These are phyloP conservation scores for Prinsepia uniflora DNA, from an alignment of 306 rosid species.

Conservation along the genomic window DNA sequence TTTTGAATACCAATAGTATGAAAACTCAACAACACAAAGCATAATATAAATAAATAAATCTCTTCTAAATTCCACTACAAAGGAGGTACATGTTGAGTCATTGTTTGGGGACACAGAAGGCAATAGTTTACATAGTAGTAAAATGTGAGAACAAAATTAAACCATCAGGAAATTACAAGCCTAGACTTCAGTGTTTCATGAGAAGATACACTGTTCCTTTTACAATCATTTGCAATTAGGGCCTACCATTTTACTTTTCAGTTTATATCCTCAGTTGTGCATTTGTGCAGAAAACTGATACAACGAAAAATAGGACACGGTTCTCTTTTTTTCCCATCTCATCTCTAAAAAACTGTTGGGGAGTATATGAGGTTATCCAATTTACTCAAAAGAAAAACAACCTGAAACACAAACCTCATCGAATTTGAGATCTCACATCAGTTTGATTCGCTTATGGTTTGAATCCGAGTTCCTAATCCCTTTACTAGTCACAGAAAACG, in stretches of 20 bases:
- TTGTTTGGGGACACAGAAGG: too few relatives aligned
- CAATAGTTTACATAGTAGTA: too few relatives aligned
- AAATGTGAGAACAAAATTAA: too few relatives aligned
- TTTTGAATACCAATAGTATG: too few relatives aligned
- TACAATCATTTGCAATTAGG: constrained; percentile 7
- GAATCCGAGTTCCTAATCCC: constrained; percentile 66
- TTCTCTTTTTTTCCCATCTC: background rate
- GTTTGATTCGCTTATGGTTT: constrained; percentile 44
- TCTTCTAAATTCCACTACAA: background rate
- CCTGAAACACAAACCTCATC: background rate
- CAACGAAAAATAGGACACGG: background rate
- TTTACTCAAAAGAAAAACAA: background rate
- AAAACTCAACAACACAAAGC: background rate
- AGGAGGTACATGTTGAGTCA: background rate
- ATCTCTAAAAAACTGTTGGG: background rate
- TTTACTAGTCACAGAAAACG: constrained; percentile 60
- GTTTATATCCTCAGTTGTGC: background rate
- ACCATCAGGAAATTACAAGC: background rate
- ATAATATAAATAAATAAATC: background rate
- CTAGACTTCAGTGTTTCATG: constrained; percentile 5
- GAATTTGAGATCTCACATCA: constrained; percentile 35
- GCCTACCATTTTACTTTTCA: constrained; percentile 4
- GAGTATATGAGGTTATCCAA: background rate
- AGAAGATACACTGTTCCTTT: background rate
- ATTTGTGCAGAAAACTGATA: background rate